Base-by-base conservation (phyloP, 495 filamentous ascomycete species). In the Penicillium nucicola region DNA sequence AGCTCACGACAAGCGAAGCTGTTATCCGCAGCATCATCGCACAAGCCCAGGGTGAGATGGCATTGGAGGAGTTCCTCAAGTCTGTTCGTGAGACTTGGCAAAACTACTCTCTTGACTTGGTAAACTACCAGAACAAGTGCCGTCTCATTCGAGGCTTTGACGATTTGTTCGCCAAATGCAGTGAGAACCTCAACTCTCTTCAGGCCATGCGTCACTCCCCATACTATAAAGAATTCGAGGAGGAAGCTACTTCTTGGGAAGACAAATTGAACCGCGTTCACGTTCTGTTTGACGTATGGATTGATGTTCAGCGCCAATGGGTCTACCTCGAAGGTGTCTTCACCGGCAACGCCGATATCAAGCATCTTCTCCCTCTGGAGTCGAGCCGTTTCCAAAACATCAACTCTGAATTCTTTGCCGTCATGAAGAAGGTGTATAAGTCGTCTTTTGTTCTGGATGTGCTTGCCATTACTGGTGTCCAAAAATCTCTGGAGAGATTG, bases 191-290 rank as follows among this genome's bases (percentile, higher is more conserved):
- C 33, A 97, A 95, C 70, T 97, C 93, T 9, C 71, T 99, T 40
- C 95, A 97, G 71, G 95, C 93, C 15, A 99, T 99, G 93, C 85
- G 89, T 64, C 92, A 99, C 66, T 99, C 93, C 5, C 93, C 93
- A 0, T 99, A 97, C 66, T 97, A 95, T 72, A 96, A 96, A 65
- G 92, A 96, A 58, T 99, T 99, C 56, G 93, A 97, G 63, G 93
- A 97, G 58, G 95, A 97, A 53, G 93, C 93, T 15, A 86, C 90
- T 2, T 80, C 84, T 3, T 99, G 95, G 95, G 93, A 99, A 70
- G 93, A 99, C 68, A 96, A 95, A 60, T 78, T 99, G 35, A 99
- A 99, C 67, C 85, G 95, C 32, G 89, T 97, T 17, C 93, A 97
- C 65, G 89, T 97, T 28, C 78, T 97, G 2, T 99, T 99, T 64